Evolutionary conservation across 371 early-diverging fungal species (phyloP).

Genomic region (Blastocladiella emersonii): DNA sequence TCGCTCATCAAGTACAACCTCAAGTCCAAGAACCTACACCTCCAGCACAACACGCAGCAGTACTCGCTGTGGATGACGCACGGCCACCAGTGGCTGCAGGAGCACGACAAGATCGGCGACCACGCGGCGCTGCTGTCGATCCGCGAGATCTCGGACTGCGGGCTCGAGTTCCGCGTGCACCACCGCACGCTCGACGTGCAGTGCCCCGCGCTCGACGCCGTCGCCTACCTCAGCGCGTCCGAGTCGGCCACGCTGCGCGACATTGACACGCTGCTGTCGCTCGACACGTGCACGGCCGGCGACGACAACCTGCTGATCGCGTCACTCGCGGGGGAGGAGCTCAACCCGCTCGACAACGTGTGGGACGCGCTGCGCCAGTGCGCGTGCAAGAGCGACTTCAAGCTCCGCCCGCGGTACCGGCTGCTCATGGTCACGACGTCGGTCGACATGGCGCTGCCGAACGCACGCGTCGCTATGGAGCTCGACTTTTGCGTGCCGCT

Average conservation of each 20-base stretch:
- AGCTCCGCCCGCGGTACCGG: conserved; percentile 6
- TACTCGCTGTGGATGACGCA: conserved; percentile 14
- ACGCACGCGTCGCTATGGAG: conserved; percentile 9
- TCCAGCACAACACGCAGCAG: conserved; percentile 2
- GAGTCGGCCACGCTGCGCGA: not conserved
- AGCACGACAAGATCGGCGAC: conserved; percentile 8
- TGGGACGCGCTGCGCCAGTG: conserved; percentile 10
- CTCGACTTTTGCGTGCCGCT: conserved; percentile 8
- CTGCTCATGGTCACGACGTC: conserved; percentile 5
- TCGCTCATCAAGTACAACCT: conserved; percentile 14
- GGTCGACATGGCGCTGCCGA: not conserved
- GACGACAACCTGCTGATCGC: conserved; percentile 1
- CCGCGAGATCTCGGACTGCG: not conserved
- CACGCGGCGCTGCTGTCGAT: conserved; percentile 7
- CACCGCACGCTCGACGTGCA: not conserved
- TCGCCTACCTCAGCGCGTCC: not conserved
- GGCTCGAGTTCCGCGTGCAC: conserved; percentile 1
- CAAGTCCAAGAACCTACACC: conserved; percentile 9
- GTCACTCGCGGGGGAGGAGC: conserved; percentile 10
- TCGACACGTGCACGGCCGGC: not conserved
- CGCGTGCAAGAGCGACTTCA: not conserved
- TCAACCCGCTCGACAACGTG: conserved; percentile 6
- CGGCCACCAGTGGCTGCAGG: conserved; percentile 12
- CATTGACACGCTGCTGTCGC: conserved; percentile 7
- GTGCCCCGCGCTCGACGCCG: not conserved